Base-by-base conservation (phyloP, 1,284 basidiomycete species). In the Phylloboletellus chloephorus region DNA sequence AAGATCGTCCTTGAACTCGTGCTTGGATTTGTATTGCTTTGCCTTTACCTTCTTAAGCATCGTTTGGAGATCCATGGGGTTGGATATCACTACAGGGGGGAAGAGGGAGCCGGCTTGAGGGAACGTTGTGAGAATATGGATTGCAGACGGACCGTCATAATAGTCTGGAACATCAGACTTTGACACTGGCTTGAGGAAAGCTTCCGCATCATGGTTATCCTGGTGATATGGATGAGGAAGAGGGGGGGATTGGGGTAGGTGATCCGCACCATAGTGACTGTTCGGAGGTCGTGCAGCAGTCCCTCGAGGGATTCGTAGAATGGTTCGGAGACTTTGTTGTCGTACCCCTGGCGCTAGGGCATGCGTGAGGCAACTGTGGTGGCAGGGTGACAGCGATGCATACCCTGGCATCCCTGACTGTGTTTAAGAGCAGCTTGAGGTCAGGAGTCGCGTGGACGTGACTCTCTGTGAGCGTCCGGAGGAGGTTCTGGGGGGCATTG, bases 11-110 rank as follows among this genome's bases (percentile, higher is more conserved):
- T 85, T 83, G 64, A 99, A 98, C 56, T 95, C 88, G 47, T 79
- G 75, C 68, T 98, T 98, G 40, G 80, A 88, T 68, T 94, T 95
- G 77, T 97, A 98, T 39, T 78, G 74, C 60, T 88, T 88, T 37
- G 74, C 69, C 68, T 95, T 97, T 60, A 96, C 83, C 67, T 95
- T 95, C 70, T 82, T 89, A 44, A 86, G 72, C 78, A 98, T 90
- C 0, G 92, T 88, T 48, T 83, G 82, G 34, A 98, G 72, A 68
- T 98, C 95, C 95, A 98, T 98, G 1, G 92, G 90, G 48, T 82
- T 79, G 38, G 79, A 69, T 61, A 96, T 92, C 53, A 91, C 91
- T 94, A 54, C n/a, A n/a, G 3, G 12, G 9, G 7, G 8, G 3
- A 17, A 32, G 17, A 10, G 10, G 19, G 20, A 16, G 24, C 3